Evolutionary conservation across 2,329 filamentous ascomycete species (phyloP).

Genomic region (Botryosphaeria dothidea): DNA sequence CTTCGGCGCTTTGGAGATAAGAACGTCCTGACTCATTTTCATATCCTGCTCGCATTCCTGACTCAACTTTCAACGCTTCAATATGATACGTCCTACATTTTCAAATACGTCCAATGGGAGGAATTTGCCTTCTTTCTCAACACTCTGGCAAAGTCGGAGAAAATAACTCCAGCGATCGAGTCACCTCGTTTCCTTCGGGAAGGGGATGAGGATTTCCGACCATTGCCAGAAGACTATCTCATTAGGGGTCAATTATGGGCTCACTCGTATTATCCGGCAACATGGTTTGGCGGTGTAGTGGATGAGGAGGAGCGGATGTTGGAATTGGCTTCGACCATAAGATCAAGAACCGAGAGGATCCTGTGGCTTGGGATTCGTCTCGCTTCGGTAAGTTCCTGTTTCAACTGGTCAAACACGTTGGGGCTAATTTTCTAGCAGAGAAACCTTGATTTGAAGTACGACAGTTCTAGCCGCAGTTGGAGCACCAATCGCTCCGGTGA

Average conservation of each 20-base stretch:
- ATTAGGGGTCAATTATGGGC: slow-evolving; percentile 65
- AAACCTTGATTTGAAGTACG: not conserved
- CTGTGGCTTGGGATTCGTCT: slow-evolving; percentile 55
- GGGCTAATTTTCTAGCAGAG: not conserved
- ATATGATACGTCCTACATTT: slow-evolving; percentile 32
- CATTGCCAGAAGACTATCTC: slow-evolving; percentile 69
- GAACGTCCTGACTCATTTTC: slow-evolving; percentile 63
- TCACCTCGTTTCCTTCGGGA: slow-evolving; percentile 50
- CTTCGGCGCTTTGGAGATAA: slow-evolving; percentile 57
- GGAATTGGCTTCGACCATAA: slow-evolving; percentile 60
- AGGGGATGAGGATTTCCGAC: slow-evolving; percentile 49
- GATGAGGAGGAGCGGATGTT: slow-evolving; percentile 70
- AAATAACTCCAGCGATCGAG: not conserved
- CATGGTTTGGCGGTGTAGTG: slow-evolving; percentile 63
- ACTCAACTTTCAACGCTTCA: slow-evolving; percentile 38
- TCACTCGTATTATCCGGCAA: slow-evolving; percentile 57
- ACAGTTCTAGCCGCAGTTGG: not conserved
- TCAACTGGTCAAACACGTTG: not conserved
- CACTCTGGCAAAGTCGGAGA: slow-evolving; percentile 36
- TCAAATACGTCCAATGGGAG: slow-evolving; percentile 55
- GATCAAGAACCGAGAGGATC: slow-evolving; percentile 60
- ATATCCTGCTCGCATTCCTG: slow-evolving; percentile 65
- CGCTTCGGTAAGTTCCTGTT: not conserved
- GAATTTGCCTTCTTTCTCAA: slow-evolving; percentile 55
- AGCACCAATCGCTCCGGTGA: not conserved